A percentile compares a stretch with the other conserved stretches of the same genome.
These are phyloP conservation scores for Carpinus viminea DNA, from an alignment of 306 rosid genomes.

Conservation along the genomic window DNA sequence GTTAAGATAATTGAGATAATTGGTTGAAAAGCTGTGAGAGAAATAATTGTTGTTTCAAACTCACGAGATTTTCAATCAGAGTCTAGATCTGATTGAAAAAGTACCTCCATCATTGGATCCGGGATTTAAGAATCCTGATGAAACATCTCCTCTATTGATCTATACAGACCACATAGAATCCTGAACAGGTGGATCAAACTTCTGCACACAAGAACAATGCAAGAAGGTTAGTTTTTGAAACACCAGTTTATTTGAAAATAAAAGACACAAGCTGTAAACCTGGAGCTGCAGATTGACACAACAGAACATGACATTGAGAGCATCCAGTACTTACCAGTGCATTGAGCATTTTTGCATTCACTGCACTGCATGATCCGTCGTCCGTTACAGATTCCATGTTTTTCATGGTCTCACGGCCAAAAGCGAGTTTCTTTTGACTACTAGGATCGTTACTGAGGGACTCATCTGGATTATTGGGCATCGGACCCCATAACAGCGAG, in stretches of 20 bases:
- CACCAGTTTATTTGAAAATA: slow-evolving; percentile 12
- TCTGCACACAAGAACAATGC: slow-evolving; percentile 12
- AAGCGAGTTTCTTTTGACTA: slow-evolving; percentile 20
- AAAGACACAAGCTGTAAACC: slow-evolving; percentile 3
- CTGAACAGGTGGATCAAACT: slow-evolving; percentile 31
- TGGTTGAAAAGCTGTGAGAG: too few species aligned
- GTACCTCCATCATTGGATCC: not conserved
- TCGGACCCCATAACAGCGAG: too few species aligned
- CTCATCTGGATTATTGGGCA: too few species aligned
- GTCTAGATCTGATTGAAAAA: not conserved
- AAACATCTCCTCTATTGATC: slow-evolving; percentile 22
- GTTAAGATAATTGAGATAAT: too few species aligned
- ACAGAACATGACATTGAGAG: slow-evolving; percentile 10
- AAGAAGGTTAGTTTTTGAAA: slow-evolving; percentile 10
- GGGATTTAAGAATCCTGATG: not conserved
- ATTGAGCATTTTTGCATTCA: slow-evolving; percentile 28
- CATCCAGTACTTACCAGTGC: slow-evolving; percentile 44
- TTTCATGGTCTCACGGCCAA: not conserved
- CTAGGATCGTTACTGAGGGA: slow-evolving; percentile 24
- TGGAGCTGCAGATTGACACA: not conserved
- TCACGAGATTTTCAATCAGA: too few species aligned
- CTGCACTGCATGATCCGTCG: slow-evolving; percentile 27
- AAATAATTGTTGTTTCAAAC: too few species aligned
- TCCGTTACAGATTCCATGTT: slow-evolving; percentile 20
- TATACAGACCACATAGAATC: slow-evolving; percentile 29